Evolutionary conservation across 768 basidiomycete species (phyloP), one percentile per base, ranked within the genome.

Genomic region (Baorangia bicolor): DNA sequence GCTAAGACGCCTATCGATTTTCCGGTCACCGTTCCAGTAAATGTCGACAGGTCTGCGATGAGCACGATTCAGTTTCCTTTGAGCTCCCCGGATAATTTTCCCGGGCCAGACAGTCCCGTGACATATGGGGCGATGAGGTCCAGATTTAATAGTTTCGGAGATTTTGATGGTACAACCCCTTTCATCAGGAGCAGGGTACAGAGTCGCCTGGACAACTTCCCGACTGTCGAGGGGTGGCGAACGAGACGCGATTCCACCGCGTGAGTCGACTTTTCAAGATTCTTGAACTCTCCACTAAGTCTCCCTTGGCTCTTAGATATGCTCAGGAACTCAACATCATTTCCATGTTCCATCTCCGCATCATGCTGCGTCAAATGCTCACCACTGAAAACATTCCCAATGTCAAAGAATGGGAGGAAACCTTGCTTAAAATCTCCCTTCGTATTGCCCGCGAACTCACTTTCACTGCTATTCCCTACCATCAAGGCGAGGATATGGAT

Each of bases 401-500:
- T 58, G 71, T 90, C 45, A 79, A 77, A 53, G 88, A 94, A 61
- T 99, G 97, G 97, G 92, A 94, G 68, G 86, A 87, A 53, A 86
- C 85, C 0, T 77, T 99, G 11, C 78, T 93, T 45, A 85, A 80
- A 62, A 77, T 98, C 18, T 86, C 95, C 1, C 82, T 98, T 44
- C 85, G 88, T 38, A 90, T 96, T 41, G 92, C 94, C 4, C 84
- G 86, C 21, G 90, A 92, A 53, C 77, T 95, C 55, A 89, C 91
- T 0, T 92, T 94, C 68, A 88, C 88, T 3, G 75, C 81, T 30
- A 66, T 78, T 31, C 79, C 81, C 10, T 86, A 92, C 60, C 82
- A 87, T 6, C 87, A 92, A 67, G 93, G 93, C 2, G 91, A 94
- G 63, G 90, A 92, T 59, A 94, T 98, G 86, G 97, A 98, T 70